These are phyloP conservation scores for Pseudocercospora macadamiae DNA, from an alignment of 2,329 filamentous ascomycete species.

Conservation along the genomic window DNA sequence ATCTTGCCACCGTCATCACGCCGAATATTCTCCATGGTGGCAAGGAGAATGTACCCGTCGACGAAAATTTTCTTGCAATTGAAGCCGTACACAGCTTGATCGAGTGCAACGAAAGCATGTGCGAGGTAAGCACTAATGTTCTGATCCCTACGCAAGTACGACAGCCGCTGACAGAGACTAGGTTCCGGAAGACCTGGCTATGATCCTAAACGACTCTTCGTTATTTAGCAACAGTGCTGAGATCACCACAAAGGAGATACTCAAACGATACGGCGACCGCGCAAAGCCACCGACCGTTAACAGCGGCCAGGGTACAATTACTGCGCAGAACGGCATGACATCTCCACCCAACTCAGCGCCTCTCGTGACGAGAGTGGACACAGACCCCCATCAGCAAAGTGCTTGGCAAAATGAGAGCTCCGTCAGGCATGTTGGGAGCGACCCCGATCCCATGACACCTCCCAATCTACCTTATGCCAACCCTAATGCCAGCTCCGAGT, in stretches of 20 bases:
- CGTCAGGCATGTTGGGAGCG: conserved; percentile 68
- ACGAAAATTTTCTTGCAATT: conserved; percentile 91
- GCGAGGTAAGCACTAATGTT: conserved; percentile 70
- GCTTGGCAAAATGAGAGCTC: conserved; percentile 83
- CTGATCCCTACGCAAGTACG: not conserved
- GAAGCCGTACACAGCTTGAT: conserved; percentile 91
- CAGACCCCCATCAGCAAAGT: conserved; percentile 72
- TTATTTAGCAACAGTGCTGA: conserved; percentile 83
- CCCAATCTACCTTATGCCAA: conserved; percentile 35
- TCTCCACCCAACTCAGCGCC: conserved; percentile 51
- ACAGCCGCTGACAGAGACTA: conserved; percentile 44
- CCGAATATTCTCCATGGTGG: conserved; percentile 78
- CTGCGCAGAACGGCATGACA: conserved; percentile 36
- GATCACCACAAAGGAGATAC: conserved; percentile 94
- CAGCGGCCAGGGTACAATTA: conserved; percentile 35
- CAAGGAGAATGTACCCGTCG: conserved; percentile 46
- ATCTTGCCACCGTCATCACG: conserved; percentile 94
- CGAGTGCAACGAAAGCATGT: conserved; percentile 93
- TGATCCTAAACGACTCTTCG: conserved; percentile 78
- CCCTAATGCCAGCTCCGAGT: conserved; percentile 33
- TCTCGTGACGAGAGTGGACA: conserved; percentile 74
- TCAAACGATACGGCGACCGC: conserved; percentile 89
- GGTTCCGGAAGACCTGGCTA: conserved; percentile 91
- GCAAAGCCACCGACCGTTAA: conserved; percentile 57
- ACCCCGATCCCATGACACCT: conserved; percentile 32